Base-by-base conservation (phyloP, 108 stramenopile species). In the Nitzschia sp. region DNA sequence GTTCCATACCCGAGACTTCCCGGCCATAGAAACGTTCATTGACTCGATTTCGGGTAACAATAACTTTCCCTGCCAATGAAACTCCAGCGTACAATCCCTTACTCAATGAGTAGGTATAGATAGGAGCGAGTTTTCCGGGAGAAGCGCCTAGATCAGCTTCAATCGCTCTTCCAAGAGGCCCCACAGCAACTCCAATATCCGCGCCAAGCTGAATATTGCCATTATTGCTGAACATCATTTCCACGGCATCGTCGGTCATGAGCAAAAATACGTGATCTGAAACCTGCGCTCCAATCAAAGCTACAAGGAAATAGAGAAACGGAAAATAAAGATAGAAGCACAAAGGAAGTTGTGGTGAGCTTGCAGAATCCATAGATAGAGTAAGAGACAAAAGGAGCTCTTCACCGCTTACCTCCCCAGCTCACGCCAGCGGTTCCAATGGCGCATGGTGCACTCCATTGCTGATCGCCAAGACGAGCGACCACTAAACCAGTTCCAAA, bases 11-110 rank as follows among this genome's bases (percentile, higher is more conserved):
- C 3, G 72, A 60, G 2, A 94, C 90, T 8, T 71, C 32, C 13
- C 79, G 64, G 19, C 98, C 98, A 71, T 99, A 99, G 78, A 99
- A 99, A 49, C 85, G 92, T 75, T 95, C 89, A 76, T 98, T 99
- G 42, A 99, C 95, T 34, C 96, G 80, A 30, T 95, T 74, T 17
- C 98, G 79, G 6, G 91, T 59, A 25, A 84, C 62, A 56, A 98
- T 85, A 19, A 97, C 71, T 24, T 91, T 86, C 2, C 96, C 98
- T 76, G 97, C 97, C 54, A 99, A 66, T 15, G 94, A 93, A 27
- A 97, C 75, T 2, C 98, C 98, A 0, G 91, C 96, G 68, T 97
- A 99, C 19, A 99, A 64, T 18, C 98, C 98, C 66, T 96, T 92
- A 54, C 87, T 86, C 25, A 95, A 78, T 46, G 77, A 79, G 71